These are phyloP conservation scores for Kregervanrija fluxuum DNA, from an alignment of 805 yeast genomes.

Conservation along the genomic window DNA sequence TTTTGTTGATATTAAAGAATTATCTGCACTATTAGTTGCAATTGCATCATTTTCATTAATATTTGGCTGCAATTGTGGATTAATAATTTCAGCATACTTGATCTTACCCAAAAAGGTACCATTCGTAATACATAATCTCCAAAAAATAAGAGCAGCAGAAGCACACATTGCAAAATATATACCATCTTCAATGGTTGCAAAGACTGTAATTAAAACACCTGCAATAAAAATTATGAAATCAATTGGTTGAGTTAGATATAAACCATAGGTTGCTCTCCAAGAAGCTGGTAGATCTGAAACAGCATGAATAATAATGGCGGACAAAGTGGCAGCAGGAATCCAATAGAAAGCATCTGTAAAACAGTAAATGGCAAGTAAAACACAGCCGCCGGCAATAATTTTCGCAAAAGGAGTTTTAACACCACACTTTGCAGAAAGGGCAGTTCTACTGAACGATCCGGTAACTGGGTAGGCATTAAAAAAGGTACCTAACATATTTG, in stretches of 20 bases:
- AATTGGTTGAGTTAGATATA: constrained; percentile 68
- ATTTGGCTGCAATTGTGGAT: constrained; percentile 39
- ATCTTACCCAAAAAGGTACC: constrained; percentile 81
- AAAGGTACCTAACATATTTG: constrained; percentile 85
- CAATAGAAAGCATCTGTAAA: constrained; percentile 78
- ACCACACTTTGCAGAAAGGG: constrained; percentile 90
- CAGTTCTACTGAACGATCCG: constrained; percentile 92
- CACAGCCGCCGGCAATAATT: constrained; percentile 83
- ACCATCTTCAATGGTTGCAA: constrained; percentile 78
- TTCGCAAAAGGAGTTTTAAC: constrained; percentile 94
- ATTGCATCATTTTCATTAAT: neutral
- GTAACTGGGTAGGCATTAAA: constrained; percentile 94
- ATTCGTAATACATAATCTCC: constrained; percentile 71
- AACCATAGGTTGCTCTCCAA: constrained; percentile 55
- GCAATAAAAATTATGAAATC: constrained; percentile 68
- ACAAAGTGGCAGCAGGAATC: constrained; percentile 83
- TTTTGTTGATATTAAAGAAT: too few species aligned
- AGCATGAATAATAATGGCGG: constrained; percentile 89
- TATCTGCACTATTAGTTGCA: neutral
- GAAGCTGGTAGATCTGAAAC: constrained; percentile 78
- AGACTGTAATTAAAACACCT: constrained; percentile 69
- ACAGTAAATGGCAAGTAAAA: constrained; percentile 76
- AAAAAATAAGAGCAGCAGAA: constrained; percentile 64
- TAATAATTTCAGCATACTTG: constrained; percentile 60
- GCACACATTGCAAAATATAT: constrained; percentile 87